These are phyloP conservation scores for Candida silvatica DNA, from an alignment of 805 yeast species.

Conservation along the genomic window DNA sequence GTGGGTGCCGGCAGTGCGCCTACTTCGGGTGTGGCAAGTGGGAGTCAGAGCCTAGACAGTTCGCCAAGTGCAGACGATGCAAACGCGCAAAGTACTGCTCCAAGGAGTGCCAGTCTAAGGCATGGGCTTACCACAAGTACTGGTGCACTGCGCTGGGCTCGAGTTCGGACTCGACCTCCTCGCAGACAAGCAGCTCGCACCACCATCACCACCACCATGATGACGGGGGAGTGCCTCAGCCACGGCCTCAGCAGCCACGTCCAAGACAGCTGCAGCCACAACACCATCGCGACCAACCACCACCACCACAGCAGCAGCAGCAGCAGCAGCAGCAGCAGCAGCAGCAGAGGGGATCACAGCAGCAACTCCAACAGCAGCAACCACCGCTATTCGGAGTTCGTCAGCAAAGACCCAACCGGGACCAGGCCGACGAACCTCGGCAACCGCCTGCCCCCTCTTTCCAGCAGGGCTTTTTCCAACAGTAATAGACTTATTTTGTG, in stretches of 20 bases:
- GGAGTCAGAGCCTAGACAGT: slow-evolving; percentile 86
- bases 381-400: no score
- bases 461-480: not conserved
- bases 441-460: not conserved
- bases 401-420: no score
- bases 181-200: slow-evolving; percentile 2
- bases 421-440: no score
- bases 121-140: slow-evolving; percentile 89
- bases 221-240: not conserved
- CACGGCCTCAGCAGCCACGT: not conserved
- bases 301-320: slow-evolving; percentile 1
- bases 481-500: no score
- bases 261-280: not conserved
- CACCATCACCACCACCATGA: slow-evolving; percentile 5
- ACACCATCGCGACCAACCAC: not conserved
- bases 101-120: slow-evolving; percentile 80
- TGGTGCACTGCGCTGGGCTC: slow-evolving; percentile 60
- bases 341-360: not conserved
- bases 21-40: slow-evolving; percentile 88
- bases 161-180: slow-evolving; percentile 5
- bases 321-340: slow-evolving; percentile 2
- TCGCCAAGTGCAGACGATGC: slow-evolving; percentile 91
- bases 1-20: slow-evolving; percentile 94
- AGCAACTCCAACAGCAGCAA: not conserved
- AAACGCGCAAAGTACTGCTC: slow-evolving; percentile 93